These are phyloP conservation scores for Penicillium parvum DNA, from an alignment of 495 filamentous ascomycete genomes.

Conservation along the genomic window DNA sequence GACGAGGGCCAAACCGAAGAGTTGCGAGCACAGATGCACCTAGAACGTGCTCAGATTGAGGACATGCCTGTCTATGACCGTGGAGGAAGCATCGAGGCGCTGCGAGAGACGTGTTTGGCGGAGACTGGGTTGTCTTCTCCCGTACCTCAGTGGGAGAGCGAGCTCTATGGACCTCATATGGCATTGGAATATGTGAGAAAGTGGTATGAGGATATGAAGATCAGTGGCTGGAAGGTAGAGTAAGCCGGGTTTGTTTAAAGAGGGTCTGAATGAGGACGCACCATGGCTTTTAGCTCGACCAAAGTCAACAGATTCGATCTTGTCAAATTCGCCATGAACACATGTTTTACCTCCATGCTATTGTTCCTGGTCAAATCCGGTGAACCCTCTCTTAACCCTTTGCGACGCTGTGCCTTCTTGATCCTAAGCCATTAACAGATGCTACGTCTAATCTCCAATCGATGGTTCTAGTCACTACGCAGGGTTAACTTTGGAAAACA, in stretches of 20 bases:
- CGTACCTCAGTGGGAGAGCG: slow-evolving; percentile 33
- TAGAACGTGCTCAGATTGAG: slow-evolving; percentile 9
- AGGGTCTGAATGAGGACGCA: too few species aligned
- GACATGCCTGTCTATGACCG: slow-evolving; percentile 31
- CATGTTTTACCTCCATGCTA: too few species aligned
- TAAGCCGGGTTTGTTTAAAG: too few species aligned
- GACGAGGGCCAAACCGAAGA: slow-evolving; percentile 26
- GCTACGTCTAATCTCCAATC: too few species aligned
- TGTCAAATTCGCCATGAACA: too few species aligned
- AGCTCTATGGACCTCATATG: slow-evolving; percentile 33
- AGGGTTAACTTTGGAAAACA: too few species aligned
- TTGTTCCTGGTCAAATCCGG: too few species aligned
- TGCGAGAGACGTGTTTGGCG: slow-evolving; percentile 28
- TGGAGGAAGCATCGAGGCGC: slow-evolving; percentile 32
- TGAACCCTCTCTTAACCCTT: too few species aligned
- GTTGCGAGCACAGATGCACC: slow-evolving; percentile 26
- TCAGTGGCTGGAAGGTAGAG: slow-evolving; percentile 16
- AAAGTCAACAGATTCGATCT: too few species aligned
- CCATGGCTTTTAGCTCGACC: background rate
- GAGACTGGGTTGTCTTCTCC: slow-evolving; percentile 38
- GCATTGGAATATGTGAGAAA: slow-evolving; percentile 29
- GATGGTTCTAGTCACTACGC: too few species aligned
- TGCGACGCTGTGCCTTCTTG: too few species aligned
- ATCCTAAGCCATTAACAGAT: too few species aligned
- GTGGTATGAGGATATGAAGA: slow-evolving; percentile 28